These are phyloP conservation scores for Arachnopeziza araneosa DNA, from an alignment of 2,329 filamentous ascomycete genomes.

Conservation along the genomic window DNA sequence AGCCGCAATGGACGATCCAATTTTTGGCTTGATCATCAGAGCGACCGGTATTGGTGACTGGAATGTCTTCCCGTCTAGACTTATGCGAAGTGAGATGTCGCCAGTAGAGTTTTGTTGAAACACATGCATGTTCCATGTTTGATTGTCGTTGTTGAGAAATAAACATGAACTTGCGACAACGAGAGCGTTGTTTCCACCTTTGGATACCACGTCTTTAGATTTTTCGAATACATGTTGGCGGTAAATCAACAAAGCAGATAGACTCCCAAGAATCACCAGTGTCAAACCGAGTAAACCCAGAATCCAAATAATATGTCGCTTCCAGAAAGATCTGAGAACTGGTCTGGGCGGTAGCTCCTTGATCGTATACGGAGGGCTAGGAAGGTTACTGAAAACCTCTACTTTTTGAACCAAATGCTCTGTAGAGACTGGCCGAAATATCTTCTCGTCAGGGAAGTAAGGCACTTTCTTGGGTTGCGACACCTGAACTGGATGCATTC, in stretches of 20 bases:
- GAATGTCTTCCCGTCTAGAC: slow-evolving; percentile 16
- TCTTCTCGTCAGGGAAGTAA: no score
- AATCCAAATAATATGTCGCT: slow-evolving; percentile 15
- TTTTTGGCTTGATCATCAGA: slow-evolving; percentile 12
- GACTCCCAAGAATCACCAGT: slow-evolving; percentile 8
- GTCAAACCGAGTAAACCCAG: slow-evolving; percentile 9
- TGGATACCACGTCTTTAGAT: neutral
- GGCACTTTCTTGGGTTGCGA: no score
- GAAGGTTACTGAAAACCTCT: neutral
- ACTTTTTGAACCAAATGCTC: no score
- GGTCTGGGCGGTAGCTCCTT: slow-evolving; percentile 11
- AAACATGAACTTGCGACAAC: slow-evolving; percentile 19
- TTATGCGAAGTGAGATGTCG: slow-evolving; percentile 15
- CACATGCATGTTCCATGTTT: slow-evolving; percentile 21
- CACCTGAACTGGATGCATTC: no score
- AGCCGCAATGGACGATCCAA: slow-evolving; percentile 18
- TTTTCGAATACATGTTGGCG: neutral
- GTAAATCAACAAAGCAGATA: slow-evolving; percentile 6
- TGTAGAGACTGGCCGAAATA: no score
- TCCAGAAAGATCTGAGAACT: slow-evolving; percentile 10
- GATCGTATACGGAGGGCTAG: slow-evolving; percentile 2
- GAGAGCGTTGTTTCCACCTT: slow-evolving; percentile 12
- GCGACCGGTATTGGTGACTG: slow-evolving; percentile 11
- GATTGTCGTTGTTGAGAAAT: slow-evolving; percentile 16
- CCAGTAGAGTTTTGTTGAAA: slow-evolving; percentile 19